Conservation (phyloP, 805 yeast species). For the Schwanniomyces occidentalis region DNA sequence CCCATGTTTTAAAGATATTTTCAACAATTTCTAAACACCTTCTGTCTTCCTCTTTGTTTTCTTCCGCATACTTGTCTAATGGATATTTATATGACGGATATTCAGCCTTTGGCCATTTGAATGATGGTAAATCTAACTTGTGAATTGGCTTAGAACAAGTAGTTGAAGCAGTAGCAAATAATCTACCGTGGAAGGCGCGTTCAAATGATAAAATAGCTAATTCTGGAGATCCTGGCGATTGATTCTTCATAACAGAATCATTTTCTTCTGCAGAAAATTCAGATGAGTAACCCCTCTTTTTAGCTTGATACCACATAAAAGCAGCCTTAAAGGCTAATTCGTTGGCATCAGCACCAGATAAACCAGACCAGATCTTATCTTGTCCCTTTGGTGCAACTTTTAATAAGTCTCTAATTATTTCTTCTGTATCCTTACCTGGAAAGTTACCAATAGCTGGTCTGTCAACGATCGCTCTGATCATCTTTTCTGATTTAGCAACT, state of each 20-base stretch:
- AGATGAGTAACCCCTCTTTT: slow-evolving; percentile 62
- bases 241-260: slow-evolving; percentile 72
- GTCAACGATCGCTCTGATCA: slow-evolving; percentile 42
- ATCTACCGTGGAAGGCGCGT: slow-evolving; percentile 91
- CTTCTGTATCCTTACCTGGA: slow-evolving; percentile 68
- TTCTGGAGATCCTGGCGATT: slow-evolving; percentile 87
- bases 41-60: slow-evolving; percentile 74
- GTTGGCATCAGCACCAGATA: slow-evolving; percentile 86
- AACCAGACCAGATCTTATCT: slow-evolving; percentile 72
- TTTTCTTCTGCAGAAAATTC: slow-evolving; percentile 70
- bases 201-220: slow-evolving; percentile 83
- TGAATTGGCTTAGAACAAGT: slow-evolving; percentile 95
- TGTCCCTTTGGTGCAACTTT: slow-evolving; percentile 80
- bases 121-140: slow-evolving; percentile 89
- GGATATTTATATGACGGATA: slow-evolving; percentile 88
- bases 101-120: slow-evolving; percentile 96
- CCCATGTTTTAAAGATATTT: slow-evolving; percentile 64
- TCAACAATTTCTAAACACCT: slow-evolving; percentile 80
- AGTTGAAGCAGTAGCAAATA: slow-evolving; percentile 87
- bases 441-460: slow-evolving; percentile 86
- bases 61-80: slow-evolving; percentile 60
- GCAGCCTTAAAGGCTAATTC: slow-evolving; percentile 90
- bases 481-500: slow-evolving; percentile 40
- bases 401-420: slow-evolving; percentile 49
- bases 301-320: slow-evolving; percentile 73